A percentile compares a stretch with the other conserved stretches of the same genome.
phyloP scores from a whole-genome alignment of 768 basidiomycete species.

The Neoboletus magnificus region DNA sequence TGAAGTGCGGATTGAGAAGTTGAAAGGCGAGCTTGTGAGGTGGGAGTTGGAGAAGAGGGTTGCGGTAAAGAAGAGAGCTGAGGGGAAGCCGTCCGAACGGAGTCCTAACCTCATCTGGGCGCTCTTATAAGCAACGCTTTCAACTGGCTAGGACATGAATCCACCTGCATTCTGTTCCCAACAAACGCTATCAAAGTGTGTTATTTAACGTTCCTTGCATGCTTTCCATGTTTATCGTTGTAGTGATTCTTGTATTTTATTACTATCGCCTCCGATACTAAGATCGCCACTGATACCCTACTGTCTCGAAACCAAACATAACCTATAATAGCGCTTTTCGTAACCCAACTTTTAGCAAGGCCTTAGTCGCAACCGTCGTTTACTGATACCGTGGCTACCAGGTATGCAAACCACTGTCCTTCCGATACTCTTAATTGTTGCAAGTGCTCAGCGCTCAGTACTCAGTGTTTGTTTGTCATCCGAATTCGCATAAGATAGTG shows the following conservation, averaged over 20 bases:
- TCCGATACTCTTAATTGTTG: no score
- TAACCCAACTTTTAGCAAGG: neutral
- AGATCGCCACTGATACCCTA: neutral
- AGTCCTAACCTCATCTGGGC: slow-evolving; percentile 12
- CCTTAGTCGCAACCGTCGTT: neutral
- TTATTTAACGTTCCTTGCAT: neutral
- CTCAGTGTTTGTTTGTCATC: no score
- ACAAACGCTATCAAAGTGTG: neutral
- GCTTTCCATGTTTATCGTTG: slow-evolving; percentile 1
- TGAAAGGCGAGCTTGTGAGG: slow-evolving; percentile 42
- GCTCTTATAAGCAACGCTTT: slow-evolving; percentile 6
- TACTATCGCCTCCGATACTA: neutral
- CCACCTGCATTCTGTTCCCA: neutral
- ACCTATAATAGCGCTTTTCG: neutral
- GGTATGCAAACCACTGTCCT: no score
- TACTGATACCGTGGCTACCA: neutral
- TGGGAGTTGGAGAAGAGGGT: slow-evolving; percentile 42
- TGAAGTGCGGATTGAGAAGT: slow-evolving; percentile 38
- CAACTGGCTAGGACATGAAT: slow-evolving; percentile 1
- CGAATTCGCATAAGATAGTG: no score
- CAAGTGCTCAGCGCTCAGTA: no score
- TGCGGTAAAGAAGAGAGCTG: slow-evolving; percentile 17
- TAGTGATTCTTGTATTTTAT: slow-evolving; percentile 8
- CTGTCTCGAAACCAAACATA: neutral
- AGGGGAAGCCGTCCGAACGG: slow-evolving; percentile 19